Evolutionary conservation across 2,329 filamentous ascomycete genomes (phyloP).

Genomic region (Tothia fuscella): DNA sequence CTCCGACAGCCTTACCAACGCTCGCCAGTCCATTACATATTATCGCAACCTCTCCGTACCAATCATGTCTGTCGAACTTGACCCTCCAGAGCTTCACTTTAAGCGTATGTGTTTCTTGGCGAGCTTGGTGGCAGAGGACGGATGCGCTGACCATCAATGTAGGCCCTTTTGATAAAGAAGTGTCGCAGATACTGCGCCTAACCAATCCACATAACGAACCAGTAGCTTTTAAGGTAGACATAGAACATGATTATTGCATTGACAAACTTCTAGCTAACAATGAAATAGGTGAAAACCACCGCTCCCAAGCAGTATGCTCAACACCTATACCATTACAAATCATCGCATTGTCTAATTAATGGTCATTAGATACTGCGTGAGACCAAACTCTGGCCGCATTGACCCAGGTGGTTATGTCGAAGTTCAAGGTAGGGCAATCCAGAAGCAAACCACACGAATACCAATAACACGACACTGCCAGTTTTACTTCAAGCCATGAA

Average conservation of each 20-base stretch:
- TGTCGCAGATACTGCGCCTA: conserved; percentile 48
- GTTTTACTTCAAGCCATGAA: conserved; percentile 98
- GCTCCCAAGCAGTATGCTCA: conserved; percentile 80
- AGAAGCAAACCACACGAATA: conserved; percentile 1
- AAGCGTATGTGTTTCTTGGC: conserved; percentile 52
- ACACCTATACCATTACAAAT: neutral
- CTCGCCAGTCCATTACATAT: neutral
- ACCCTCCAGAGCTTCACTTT: conserved; percentile 85
- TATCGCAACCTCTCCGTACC: neutral
- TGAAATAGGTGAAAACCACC: conserved; percentile 90
- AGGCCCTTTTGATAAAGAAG: conserved; percentile 54
- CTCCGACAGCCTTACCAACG: neutral
- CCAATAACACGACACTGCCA: conserved; percentile 26
- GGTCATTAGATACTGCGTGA: conserved; percentile 73
- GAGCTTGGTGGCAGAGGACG: neutral
- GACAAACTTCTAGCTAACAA: neutral
- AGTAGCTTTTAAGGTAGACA: conserved; percentile 51
- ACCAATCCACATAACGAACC: conserved; percentile 46
- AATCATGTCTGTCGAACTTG: conserved; percentile 88
- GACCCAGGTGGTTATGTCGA: conserved; percentile 83
- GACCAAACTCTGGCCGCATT: conserved; percentile 92
- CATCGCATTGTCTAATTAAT: neutral
- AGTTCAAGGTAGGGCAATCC: conserved; percentile 62
- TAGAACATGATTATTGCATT: neutral
- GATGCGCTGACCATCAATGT: neutral